phyloP scores from a whole-genome alignment of 1,284 basidiomycete species.

The Pascua sp. region DNA sequence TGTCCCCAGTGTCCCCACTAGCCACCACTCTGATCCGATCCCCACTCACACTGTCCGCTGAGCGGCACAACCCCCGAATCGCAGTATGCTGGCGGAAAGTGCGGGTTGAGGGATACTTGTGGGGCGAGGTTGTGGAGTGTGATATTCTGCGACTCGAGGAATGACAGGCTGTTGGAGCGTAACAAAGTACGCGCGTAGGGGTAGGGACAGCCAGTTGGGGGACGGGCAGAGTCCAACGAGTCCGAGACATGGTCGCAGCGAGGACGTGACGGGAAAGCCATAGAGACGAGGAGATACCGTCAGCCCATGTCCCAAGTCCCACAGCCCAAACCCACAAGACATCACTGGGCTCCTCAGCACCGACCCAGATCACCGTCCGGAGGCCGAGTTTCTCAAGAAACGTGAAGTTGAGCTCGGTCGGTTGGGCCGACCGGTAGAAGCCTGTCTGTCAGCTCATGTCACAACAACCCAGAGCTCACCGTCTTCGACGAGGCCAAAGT shows the following conservation, averaged over 20 bases:
- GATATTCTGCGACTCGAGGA: slow-evolving; percentile 45
- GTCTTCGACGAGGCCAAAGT: slow-evolving; percentile 56
- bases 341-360: slow-evolving; percentile 54
- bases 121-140: slow-evolving; percentile 43
- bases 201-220: too few species aligned
- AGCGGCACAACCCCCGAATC: slow-evolving; percentile 45
- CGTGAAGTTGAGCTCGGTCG: slow-evolving; percentile 55
- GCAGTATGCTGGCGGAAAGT: slow-evolving; percentile 47
- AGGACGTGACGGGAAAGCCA: not conserved
- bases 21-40: not conserved
- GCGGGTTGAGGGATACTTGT: slow-evolving; percentile 41
- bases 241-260: too few species aligned
- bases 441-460: slow-evolving; percentile 32
- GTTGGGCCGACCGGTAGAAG: slow-evolving; percentile 55
- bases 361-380: slow-evolving; percentile 55
- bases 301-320: not conserved
- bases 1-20: too few species aligned
- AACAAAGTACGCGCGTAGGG: too few species aligned
- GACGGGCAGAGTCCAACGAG: not conserved
- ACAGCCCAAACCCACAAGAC: slow-evolving; percentile 47
- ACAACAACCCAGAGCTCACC: slow-evolving; percentile 17
- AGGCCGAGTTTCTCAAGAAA: slow-evolving; percentile 55
- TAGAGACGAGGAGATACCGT: not conserved
- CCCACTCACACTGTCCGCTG: slow-evolving; percentile 38
- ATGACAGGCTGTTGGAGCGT: slow-evolving; percentile 35